These are phyloP conservation scores for Aspergillus homomorphus DNA, from an alignment of 495 filamentous ascomycete genomes.

Conservation along the genomic window DNA sequence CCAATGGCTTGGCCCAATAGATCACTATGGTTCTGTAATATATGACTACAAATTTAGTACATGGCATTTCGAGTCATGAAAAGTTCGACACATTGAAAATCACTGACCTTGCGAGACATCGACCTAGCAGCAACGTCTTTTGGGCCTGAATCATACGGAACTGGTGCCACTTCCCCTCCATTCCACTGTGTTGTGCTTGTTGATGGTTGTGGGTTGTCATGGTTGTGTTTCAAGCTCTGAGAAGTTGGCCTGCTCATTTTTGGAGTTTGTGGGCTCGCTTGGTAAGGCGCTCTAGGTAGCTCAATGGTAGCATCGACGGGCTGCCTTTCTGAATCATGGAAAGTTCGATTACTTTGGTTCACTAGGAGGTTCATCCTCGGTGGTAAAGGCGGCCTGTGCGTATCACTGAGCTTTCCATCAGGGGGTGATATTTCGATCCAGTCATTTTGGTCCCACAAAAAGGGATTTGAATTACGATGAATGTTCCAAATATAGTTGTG, in stretches of 20 bases:
- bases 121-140: not conserved
- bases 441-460: slow-evolving; percentile 64
- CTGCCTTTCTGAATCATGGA: not conserved
- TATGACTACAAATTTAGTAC: not conserved
- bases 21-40: slow-evolving; percentile 8
- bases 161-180: not conserved
- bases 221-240: not conserved
- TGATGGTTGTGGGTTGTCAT: too few species aligned
- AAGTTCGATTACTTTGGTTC: not conserved
- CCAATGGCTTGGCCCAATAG: slow-evolving; percentile 25
- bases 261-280: not conserved
- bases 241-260: not conserved
- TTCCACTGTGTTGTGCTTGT: not conserved
- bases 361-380: slow-evolving; percentile 7
- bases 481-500: slow-evolving; percentile 62
- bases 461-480: slow-evolving; percentile 77
- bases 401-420: not conserved
- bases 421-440: slow-evolving; percentile 53
- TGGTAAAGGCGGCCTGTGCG: slow-evolving; percentile 10
- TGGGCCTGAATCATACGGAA: not conserved
- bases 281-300: not conserved
- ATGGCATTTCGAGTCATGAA: not conserved
- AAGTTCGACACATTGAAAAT: not conserved
- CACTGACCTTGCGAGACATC: not conserved
- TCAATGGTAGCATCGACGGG: not conserved